These are phyloP conservation scores for Sporodiniella umbellata DNA, from an alignment of 371 early-diverging fungal genomes.

Conservation along the genomic window DNA sequence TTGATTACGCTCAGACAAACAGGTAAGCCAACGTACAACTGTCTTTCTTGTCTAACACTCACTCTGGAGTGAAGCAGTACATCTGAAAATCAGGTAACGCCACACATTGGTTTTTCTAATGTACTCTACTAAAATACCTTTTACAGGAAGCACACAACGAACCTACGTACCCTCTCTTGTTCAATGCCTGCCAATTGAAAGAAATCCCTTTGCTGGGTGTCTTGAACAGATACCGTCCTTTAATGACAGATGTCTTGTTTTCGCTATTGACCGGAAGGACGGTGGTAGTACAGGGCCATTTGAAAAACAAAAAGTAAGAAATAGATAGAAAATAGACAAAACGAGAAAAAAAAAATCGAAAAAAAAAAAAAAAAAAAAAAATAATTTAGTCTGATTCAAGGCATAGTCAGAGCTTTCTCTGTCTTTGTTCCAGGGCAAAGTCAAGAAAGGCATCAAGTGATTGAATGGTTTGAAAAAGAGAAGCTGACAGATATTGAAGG, in stretches of 20 bases:
- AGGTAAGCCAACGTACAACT: conserved; percentile 1
- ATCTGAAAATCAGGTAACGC: no score
- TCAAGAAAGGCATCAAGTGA: conserved; percentile 18
- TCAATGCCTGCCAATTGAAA: conserved; percentile 9
- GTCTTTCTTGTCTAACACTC: not conserved
- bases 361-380: not conserved
- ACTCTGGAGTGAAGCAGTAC: not conserved
- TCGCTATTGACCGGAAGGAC: conserved; percentile 41
- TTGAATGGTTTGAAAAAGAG: conserved; percentile 27
- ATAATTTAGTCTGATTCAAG: conserved; percentile 21
- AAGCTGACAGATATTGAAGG: conserved; percentile 24
- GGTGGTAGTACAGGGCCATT: conserved; percentile 31
- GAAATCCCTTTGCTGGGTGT: conserved; percentile 4
- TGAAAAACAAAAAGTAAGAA: conserved; percentile 22
- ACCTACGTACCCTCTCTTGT: conserved; percentile 2
- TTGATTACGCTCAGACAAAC: conserved; percentile 36
- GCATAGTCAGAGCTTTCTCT: conserved; percentile 29
- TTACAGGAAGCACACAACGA: not conserved
- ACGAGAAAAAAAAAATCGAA: not conserved
- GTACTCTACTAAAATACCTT: not conserved
- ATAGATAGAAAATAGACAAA: no score
- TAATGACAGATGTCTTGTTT: conserved; percentile 34
- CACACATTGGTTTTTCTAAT: not conserved
- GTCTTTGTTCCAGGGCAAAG: conserved; percentile 39
- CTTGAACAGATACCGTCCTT: conserved; percentile 12